These are phyloP conservation scores for Lepidium didymum DNA, from an alignment of 345 rosid species.

Conservation along the genomic window DNA sequence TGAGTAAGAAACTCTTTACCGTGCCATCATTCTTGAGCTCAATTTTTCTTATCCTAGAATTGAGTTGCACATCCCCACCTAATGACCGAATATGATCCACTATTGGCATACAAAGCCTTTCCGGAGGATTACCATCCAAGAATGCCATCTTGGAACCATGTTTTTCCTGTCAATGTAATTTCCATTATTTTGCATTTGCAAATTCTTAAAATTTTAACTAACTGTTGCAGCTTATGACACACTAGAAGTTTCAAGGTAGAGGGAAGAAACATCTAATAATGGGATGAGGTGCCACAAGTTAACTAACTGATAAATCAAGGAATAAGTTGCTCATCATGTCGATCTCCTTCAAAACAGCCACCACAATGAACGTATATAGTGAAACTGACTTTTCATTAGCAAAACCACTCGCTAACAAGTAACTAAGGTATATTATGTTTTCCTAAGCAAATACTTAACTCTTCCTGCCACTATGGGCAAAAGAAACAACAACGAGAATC, in stretches of 20 bases:
- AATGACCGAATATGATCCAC: constrained; percentile 64
- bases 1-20: constrained; percentile 62
- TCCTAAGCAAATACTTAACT: background rate
- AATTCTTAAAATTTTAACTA: background rate
- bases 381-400: background rate
- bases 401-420: background rate
- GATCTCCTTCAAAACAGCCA: background rate
- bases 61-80: constrained; percentile 77
- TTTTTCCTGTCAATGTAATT: constrained; percentile 56
- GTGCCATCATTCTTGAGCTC: constrained; percentile 78
- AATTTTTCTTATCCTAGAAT: constrained; percentile 74
- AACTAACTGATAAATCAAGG: background rate
- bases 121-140: constrained; percentile 94
- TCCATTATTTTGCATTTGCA: constrained; percentile 3
- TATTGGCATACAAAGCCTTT: constrained; percentile 87
- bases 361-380: background rate
- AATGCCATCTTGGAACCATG: constrained; percentile 98
- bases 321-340: background rate
- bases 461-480: background rate
- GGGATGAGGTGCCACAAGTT: background rate
- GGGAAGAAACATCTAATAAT: background rate
- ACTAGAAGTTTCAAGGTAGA: background rate
- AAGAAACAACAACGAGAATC: background rate
- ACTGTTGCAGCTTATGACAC: background rate
- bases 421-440: background rate